A percentile compares a stretch with the other conserved stretches of the same genome.
Evolutionary conservation across 2,329 filamentous ascomycete genomes (phyloP).

Genomic region (Bipolaris bicolor): DNA sequence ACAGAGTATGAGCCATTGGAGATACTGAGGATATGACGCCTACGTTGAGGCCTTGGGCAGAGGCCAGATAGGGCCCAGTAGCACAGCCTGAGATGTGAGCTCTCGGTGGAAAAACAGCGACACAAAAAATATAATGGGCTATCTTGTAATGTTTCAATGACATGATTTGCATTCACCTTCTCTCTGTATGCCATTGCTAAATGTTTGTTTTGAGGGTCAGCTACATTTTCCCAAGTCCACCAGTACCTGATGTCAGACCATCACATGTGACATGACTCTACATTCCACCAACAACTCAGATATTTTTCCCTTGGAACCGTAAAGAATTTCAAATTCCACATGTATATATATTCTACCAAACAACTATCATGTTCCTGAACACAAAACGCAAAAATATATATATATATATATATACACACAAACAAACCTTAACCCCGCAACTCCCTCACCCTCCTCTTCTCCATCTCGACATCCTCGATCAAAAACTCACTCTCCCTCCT

Average conservation of each 20-base stretch:
- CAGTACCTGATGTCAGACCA: not conserved
- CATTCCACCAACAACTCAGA: too few relatives aligned
- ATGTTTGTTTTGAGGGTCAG: not conserved
- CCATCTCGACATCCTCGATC: not conserved
- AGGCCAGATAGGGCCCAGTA: not conserved
- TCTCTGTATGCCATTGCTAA: not conserved
- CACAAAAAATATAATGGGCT: not conserved
- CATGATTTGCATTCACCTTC: not conserved
- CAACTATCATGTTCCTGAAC: too few relatives aligned
- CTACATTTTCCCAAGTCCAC: not conserved
- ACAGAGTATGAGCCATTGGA: not conserved
- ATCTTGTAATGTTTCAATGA: conserved; percentile 8
- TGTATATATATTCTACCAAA: too few relatives aligned
- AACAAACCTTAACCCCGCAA: too few relatives aligned
- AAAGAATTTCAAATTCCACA: too few relatives aligned
- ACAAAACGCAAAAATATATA: too few relatives aligned
- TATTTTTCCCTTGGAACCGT: too few relatives aligned
- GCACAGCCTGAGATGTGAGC: not conserved
- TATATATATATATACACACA: not conserved
- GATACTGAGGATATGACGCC: not conserved
- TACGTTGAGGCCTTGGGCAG: not conserved
- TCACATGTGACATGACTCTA: not conserved
- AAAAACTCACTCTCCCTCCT: not conserved
- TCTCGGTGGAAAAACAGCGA: not conserved
- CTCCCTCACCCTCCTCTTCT: not conserved